Conservation (phyloP, 164 flowering plant species). For the Cinnamomum chago region DNA sequence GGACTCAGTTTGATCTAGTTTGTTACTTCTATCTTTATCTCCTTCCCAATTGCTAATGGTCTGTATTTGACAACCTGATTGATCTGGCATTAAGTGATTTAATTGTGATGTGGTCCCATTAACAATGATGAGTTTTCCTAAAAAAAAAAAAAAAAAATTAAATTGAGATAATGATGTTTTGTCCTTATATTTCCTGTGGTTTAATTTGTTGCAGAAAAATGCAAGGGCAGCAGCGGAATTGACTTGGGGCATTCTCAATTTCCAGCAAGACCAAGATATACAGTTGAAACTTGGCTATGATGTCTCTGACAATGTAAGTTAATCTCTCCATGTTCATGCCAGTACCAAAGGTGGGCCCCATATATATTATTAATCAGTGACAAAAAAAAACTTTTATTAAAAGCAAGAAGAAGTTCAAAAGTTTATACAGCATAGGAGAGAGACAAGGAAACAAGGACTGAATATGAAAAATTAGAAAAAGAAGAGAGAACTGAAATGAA, state of each 20-base stretch:
- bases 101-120: background rate
- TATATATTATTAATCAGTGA: background rate
- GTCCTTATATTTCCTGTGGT: background rate
- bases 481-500: background rate
- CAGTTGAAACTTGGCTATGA: slow-evolving; percentile 80
- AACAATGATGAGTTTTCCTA: background rate
- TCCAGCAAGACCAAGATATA: slow-evolving; percentile 71
- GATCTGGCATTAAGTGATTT: background rate
- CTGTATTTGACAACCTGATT: background rate
- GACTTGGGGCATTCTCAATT: slow-evolving; percentile 50
- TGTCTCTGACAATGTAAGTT: slow-evolving; percentile 58
- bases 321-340: background rate
- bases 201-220: slow-evolving; percentile 39
- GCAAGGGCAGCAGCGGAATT: slow-evolving; percentile 68
- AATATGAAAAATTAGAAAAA: background rate
- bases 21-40: background rate
- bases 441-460: background rate
- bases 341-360: too few species aligned
- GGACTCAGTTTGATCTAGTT: background rate
- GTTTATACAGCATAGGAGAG: background rate
- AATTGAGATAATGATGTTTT: background rate
- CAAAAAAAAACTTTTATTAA: background rate
- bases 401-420: background rate
- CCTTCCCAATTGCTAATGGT: background rate
- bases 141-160: too few species aligned